phyloP scores from a whole-genome alignment of 179 eudicot species.

The Drosera spatulata region DNA sequence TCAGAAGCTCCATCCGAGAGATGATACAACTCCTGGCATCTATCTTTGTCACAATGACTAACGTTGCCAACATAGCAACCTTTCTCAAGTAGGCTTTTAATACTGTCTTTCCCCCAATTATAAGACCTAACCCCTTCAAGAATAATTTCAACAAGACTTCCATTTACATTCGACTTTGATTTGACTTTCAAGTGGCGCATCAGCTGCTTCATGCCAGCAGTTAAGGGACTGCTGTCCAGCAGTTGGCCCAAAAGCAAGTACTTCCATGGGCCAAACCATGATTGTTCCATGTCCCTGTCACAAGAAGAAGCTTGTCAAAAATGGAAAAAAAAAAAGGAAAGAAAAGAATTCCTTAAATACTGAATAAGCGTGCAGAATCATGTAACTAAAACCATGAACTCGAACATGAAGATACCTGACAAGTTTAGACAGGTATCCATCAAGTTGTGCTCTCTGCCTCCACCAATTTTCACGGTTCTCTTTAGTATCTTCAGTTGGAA shows the following conservation, averaged over 20 bases:
- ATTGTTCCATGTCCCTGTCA: slow-evolving; percentile 66
- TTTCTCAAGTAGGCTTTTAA: slow-evolving; percentile 40
- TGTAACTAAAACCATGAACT: background rate
- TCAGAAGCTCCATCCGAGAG: slow-evolving; percentile 20
- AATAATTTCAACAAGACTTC: slow-evolving; percentile 32
- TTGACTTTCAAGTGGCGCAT: slow-evolving; percentile 24
- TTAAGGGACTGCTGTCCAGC: slow-evolving; percentile 34
- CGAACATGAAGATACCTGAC: slow-evolving; percentile 31
- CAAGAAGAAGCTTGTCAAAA: slow-evolving; percentile 2
- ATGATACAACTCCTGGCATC: slow-evolving; percentile 8
- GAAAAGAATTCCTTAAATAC: no score
- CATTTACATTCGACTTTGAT: slow-evolving; percentile 22
- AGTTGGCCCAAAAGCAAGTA: slow-evolving; percentile 62
- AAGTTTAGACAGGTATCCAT: slow-evolving; percentile 48
- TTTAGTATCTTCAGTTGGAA: slow-evolving; percentile 44
- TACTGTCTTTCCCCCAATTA: slow-evolving; percentile 23
- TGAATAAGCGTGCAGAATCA: no score
- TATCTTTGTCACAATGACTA: slow-evolving; percentile 15
- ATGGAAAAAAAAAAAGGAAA: background rate
- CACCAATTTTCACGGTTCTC: slow-evolving; percentile 62
- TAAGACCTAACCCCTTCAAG: slow-evolving; percentile 36
- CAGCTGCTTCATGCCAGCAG: slow-evolving; percentile 31
- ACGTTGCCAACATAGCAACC: slow-evolving; percentile 47
- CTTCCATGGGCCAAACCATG: slow-evolving; percentile 83
- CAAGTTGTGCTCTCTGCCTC: slow-evolving; percentile 57